Evolutionary conservation across 345 rosid species (phyloP).

Genomic region (Geranium rotundifolium): DNA sequence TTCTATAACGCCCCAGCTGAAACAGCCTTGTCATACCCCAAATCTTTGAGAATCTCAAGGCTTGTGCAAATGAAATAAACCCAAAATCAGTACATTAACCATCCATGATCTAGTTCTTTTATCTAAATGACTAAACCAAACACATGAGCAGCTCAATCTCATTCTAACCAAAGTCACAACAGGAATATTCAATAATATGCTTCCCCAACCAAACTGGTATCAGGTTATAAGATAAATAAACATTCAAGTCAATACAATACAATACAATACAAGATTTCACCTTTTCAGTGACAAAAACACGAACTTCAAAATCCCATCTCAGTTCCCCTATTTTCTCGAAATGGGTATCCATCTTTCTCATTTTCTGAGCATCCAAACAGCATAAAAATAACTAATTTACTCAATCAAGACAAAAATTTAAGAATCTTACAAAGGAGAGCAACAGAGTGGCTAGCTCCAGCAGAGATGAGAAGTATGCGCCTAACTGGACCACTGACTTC

Average conservation of each 20-base stretch:
- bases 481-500: conserved; percentile 40
- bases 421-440: conserved; percentile 65
- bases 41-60: neutral
- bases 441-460: conserved; percentile 95
- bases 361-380: neutral
- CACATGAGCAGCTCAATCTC: neutral
- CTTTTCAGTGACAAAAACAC: neutral
- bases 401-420: neutral
- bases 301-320: neutral
- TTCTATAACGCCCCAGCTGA: neutral
- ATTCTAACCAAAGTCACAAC: neutral
- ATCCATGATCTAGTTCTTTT: too few relatives aligned
- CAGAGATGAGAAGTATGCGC: conserved; percentile 68
- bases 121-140: neutral
- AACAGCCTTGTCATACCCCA: neutral
- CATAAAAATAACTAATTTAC: neutral
- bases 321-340: neutral
- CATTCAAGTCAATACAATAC: neutral
- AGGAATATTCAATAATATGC: neutral
- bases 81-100: neutral
- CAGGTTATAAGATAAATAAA: too few relatives aligned
- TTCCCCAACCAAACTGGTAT: too few relatives aligned
- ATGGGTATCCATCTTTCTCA: neutral
- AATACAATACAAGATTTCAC: neutral
- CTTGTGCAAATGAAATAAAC: neutral